phyloP scores from a whole-genome alignment of 345 rosid species.

The Arabidopsis arenosa region DNA sequence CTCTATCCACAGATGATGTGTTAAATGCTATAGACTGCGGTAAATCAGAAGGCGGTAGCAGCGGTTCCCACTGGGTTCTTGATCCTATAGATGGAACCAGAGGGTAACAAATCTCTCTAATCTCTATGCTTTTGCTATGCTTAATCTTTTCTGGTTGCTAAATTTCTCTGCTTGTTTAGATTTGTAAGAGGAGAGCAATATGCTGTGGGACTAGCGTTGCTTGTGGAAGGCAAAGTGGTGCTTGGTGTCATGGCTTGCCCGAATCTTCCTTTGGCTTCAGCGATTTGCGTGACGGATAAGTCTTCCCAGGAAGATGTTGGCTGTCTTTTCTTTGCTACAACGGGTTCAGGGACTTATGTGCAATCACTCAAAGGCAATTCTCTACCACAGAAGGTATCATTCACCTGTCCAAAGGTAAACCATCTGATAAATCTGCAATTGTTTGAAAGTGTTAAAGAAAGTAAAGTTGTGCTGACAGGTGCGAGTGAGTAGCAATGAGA shows the following conservation, averaged over 20 bases:
- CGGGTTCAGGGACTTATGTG: conserved; percentile 77
- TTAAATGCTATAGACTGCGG: conserved; percentile 78
- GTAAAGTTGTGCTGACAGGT: conserved; percentile 52
- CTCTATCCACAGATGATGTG: conserved; percentile 68
- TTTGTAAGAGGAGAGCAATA: conserved; percentile 95
- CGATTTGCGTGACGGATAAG: conserved; percentile 41
- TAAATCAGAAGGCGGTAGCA: conserved; percentile 85
- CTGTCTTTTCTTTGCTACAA: conserved; percentile 80
- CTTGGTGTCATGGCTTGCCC: conserved; percentile 94
- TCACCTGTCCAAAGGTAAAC: conserved; percentile 30
- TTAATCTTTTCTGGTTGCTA: conserved; percentile 1
- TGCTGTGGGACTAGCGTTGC: conserved; percentile 87
- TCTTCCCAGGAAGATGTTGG: conserved; percentile 55
- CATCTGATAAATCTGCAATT: conserved; percentile 9
- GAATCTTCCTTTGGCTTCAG: conserved; percentile 71
- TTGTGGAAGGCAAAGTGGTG: conserved; percentile 90
- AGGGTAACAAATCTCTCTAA: conserved; percentile 59
- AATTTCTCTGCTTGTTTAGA: conserved; percentile 47
- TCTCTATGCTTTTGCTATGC: conserved; percentile 2
- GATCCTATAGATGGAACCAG: conserved; percentile 98
- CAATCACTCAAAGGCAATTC: conserved; percentile 67
- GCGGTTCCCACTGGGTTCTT: conserved; percentile 90
- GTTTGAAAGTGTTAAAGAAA: conserved; percentile 22
- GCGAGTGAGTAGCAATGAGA: conserved; percentile 69
- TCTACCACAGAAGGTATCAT: conserved; percentile 61